A percentile compares a stretch with the other conserved stretches of the same genome.
Evolutionary conservation across 73 alveolate genomes (phyloP).

Genomic region (Urostyla sp.): DNA sequence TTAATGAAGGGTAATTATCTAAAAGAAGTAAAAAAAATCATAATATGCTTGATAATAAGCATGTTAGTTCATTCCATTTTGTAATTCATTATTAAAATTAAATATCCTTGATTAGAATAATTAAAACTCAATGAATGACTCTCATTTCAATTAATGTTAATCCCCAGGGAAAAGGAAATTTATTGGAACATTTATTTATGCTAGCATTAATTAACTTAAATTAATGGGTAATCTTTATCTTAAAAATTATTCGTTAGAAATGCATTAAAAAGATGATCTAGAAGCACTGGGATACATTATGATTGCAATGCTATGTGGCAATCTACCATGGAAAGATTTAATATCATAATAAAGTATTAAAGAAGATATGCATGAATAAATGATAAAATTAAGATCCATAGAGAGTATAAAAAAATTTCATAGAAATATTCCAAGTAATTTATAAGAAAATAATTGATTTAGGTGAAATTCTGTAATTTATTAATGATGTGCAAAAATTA

Average conservation of each 20-base stretch:
- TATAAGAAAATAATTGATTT: neutral
- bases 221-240: constrained; percentile 4
- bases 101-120: neutral
- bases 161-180: constrained; percentile 7
- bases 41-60: too few relatives aligned
- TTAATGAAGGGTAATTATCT: too few relatives aligned
- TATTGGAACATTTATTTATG: constrained; percentile 37
- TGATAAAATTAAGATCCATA: constrained; percentile 1
- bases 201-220: constrained; percentile 15
- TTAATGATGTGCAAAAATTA: constrained; percentile 7
- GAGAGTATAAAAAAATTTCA: constrained; percentile 21
- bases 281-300: constrained; percentile 48
- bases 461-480: constrained; percentile 19
- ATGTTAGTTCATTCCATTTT: too few relatives aligned
- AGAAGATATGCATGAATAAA: constrained; percentile 4
- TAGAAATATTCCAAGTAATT: constrained; percentile 12
- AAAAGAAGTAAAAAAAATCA: too few relatives aligned
- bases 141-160: neutral
- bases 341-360: neutral
- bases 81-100: too few relatives aligned
- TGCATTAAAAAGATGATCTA: constrained; percentile 31
- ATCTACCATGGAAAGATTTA: constrained; percentile 36
- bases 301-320: constrained; percentile 25
- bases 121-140: neutral
- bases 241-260: neutral